Percentiles rank a stretch among this genome's conserved stretches.
Evolutionary conservation across 805 yeast genomes (phyloP).

Genomic region (Brettanomyces bruxellensis): DNA sequence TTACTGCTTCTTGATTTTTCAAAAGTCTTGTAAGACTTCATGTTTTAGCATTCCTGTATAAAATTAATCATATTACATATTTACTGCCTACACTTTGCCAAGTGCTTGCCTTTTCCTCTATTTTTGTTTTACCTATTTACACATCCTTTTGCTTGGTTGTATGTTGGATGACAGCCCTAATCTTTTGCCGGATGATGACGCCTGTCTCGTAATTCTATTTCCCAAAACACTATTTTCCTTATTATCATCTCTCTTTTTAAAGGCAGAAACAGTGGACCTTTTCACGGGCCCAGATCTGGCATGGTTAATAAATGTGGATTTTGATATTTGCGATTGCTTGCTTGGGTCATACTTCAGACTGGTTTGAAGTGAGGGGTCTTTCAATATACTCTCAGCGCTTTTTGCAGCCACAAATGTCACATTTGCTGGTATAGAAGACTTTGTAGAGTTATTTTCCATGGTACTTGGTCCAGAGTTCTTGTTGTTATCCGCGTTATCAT

Average conservation of each 20-base stretch:
- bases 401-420: slow-evolving; percentile 53
- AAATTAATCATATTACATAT: too few species aligned
- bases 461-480: background rate
- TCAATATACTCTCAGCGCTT: slow-evolving; percentile 49
- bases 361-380: slow-evolving; percentile 29
- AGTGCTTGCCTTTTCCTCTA: background rate
- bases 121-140: background rate
- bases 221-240: slow-evolving; percentile 1
- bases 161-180: slow-evolving; percentile 17
- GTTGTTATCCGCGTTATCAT: background rate
- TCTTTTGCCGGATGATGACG: too few species aligned
- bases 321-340: slow-evolving; percentile 45
- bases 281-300: slow-evolving; percentile 57
- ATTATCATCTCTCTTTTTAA: slow-evolving; percentile 2
- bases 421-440: slow-evolving; percentile 15
- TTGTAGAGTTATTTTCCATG: slow-evolving; percentile 6
- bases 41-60: too few species aligned
- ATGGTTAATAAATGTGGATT: slow-evolving; percentile 50
- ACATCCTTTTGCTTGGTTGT: slow-evolving; percentile 14
- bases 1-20: too few species aligned
- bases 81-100: background rate
- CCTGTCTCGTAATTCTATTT: too few species aligned
- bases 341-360: slow-evolving; percentile 45
- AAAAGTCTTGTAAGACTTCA: too few species aligned
- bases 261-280: slow-evolving; percentile 20